Evolutionary conservation across 2,329 filamentous ascomycete genomes (phyloP).

Genomic region (Nectriaceae sp.): DNA sequence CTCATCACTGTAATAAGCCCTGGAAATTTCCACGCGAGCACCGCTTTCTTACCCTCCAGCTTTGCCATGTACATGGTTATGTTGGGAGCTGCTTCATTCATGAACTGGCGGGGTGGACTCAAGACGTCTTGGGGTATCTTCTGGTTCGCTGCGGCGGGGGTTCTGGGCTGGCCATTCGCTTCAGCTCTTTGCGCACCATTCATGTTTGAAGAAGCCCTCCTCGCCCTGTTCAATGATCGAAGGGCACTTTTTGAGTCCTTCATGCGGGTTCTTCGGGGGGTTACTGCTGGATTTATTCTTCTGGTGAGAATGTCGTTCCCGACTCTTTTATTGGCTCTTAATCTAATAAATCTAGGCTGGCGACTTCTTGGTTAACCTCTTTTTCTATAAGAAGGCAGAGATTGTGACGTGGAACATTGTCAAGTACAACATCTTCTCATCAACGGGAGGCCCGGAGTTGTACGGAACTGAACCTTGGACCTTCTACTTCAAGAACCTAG

Average conservation of each 20-base stretch:
- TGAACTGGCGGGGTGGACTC: constrained; percentile 82
- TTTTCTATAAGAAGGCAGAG: constrained; percentile 80
- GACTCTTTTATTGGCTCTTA: rapidly evolving
- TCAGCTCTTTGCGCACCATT: constrained; percentile 81
- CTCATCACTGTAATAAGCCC: constrained; percentile 76
- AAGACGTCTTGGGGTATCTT: constrained; percentile 83
- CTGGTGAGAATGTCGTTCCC: constrained; percentile 54
- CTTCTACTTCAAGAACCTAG: constrained; percentile 90
- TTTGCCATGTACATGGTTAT: constrained; percentile 96
- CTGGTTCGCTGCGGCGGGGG: constrained; percentile 84
- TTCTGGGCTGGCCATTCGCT: constrained; percentile 94
- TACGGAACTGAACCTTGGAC: constrained; percentile 97
- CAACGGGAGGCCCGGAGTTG: constrained; percentile 79
- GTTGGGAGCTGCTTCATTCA: constrained; percentile 83
- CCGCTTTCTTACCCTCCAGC: constrained; percentile 86
- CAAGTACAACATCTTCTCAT: constrained; percentile 90
- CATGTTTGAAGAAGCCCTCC: constrained; percentile 72
- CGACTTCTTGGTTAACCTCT: constrained; percentile 73
- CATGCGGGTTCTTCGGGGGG: constrained; percentile 66
- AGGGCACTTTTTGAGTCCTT: constrained; percentile 62
- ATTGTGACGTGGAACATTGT: constrained; percentile 91
- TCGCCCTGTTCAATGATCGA: constrained; percentile 54
- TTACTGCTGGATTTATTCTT: constrained; percentile 65
- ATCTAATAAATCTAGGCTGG: constrained; percentile 49
- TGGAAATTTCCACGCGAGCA: constrained; percentile 90